phyloP scores from a whole-genome alignment of 805 yeast species.

The Myxozyma mucilagina region DNA sequence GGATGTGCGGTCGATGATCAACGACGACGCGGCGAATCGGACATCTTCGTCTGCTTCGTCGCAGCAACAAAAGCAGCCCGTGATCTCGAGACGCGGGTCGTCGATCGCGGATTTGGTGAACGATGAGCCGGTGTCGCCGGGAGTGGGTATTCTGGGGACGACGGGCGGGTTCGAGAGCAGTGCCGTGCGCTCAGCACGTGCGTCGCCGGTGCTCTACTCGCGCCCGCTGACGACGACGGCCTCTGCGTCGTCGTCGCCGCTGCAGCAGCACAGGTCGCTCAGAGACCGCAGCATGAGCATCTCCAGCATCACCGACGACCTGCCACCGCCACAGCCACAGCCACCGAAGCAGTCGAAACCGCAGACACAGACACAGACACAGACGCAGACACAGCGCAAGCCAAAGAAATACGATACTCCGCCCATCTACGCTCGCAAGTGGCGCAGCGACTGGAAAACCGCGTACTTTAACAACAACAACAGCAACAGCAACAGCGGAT shows the following conservation, averaged over 20 bases:
- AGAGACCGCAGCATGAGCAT: slow-evolving; percentile 26
- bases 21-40: slow-evolving; percentile 7
- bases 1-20: slow-evolving; percentile 23
- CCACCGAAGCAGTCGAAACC: not conserved
- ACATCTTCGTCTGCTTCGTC: not conserved
- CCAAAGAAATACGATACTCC: slow-evolving; percentile 65
- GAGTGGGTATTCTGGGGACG: not conserved
- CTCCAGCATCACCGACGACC: slow-evolving; percentile 16
- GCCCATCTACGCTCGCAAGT: slow-evolving; percentile 81
- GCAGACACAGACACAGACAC: not conserved
- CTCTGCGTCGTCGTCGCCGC: slow-evolving; percentile 8
- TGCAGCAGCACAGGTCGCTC: not conserved
- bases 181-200: not conserved
- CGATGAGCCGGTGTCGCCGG: slow-evolving; percentile 7
- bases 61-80: not conserved
- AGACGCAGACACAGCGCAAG: slow-evolving; percentile 39
- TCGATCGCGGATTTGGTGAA: slow-evolving; percentile 21
- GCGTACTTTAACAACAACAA: slow-evolving; percentile 15
- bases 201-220: slow-evolving; percentile 1
- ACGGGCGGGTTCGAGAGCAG: not conserved
- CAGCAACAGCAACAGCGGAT: not conserved
- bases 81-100: slow-evolving; percentile 8
- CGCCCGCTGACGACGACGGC: not conserved
- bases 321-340: not conserved
- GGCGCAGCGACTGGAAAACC: slow-evolving; percentile 47